phyloP scores from a whole-genome alignment of 2,329 filamentous ascomycete genomes.

The Beauveria brongniartii region DNA sequence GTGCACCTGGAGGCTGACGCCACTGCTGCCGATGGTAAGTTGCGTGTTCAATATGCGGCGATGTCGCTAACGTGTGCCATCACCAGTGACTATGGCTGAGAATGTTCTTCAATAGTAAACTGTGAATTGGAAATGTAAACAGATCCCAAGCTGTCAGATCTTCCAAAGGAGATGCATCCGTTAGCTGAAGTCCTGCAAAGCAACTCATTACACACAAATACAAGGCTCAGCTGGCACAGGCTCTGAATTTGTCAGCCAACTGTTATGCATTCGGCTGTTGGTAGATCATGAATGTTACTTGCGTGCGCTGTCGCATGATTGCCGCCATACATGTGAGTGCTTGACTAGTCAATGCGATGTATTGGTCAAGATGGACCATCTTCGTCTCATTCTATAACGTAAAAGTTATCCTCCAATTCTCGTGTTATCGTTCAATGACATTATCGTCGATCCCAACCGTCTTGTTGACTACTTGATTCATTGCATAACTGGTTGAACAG shows the following conservation, averaged over 20 bases:
- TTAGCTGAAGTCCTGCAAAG: neutral
- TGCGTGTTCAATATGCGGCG: neutral
- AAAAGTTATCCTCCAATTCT: neutral
- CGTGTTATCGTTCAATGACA: neutral
- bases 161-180: neutral
- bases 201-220: neutral
- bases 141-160: neutral
- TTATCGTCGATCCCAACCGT: no score
- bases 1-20: constrained; percentile 82
- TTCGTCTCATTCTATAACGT: neutral
- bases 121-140: neutral
- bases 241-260: neutral
- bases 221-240: neutral
- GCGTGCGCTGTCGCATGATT: neutral
- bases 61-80: neutral
- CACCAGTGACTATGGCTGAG: constrained; percentile 43
- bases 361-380: neutral
- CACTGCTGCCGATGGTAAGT: constrained; percentile 67
- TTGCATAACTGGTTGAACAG: no score
- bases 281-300: neutral
- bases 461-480: no score
- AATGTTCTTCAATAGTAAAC: constrained; percentile 34
- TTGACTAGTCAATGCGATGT: neutral
- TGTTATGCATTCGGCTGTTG: neutral
- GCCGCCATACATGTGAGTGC: neutral